Base-by-base conservation (phyloP, 257 asterid genomes). In the Parsonsia alboflavescens region DNA sequence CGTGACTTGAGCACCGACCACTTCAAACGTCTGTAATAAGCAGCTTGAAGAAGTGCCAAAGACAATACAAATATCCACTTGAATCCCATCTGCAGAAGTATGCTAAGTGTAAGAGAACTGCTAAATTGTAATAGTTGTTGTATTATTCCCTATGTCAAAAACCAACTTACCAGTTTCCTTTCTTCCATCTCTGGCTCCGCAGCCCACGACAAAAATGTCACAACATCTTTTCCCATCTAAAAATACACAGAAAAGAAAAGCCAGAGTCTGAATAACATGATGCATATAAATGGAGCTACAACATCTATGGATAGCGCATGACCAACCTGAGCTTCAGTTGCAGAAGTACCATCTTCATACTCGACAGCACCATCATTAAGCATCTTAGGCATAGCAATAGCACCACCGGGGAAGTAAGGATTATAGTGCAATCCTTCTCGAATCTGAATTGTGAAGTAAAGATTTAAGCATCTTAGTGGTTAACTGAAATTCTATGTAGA, bases 121-220 rank as follows among this genome's bases (percentile, higher is more conserved):
- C 53, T 49, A 49, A 57, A 10, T 19, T 28, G 22, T 3, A 53
- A 48, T 44, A 12, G 39, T 10, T 36, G 36, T 10, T 36, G 36
- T 10, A 39, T 7, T 42, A 8, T 16, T 53, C 70, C 24, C 45
- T 4, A 62, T 36, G 68, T 26, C 56, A 36, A 53, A 41, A 7
- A 11, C 69, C 49, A 52, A 77, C 84, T 79, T 73, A 90, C 96
- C 81, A 90, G 89, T 80, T 90, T 90, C 48, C 96, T 82, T 82
- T 90, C 96, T 85, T 90, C 96, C 96, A 90, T 90, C 80, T 90
- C 96, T 28, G 96, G 96, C 86, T 90, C 93, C 0, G 96, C 95
- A 53, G 96, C 96, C 96, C 96, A 90, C 3, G 88, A 69, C 78
- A 88, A 85, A 79, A 88, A 90, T 64, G 96, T 70, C 62, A 88